Percentiles rank a stretch among this genome's conserved stretches.
phyloP scores from a whole-genome alignment of 805 yeast species.

The Saccharomycopsis olivae region DNA sequence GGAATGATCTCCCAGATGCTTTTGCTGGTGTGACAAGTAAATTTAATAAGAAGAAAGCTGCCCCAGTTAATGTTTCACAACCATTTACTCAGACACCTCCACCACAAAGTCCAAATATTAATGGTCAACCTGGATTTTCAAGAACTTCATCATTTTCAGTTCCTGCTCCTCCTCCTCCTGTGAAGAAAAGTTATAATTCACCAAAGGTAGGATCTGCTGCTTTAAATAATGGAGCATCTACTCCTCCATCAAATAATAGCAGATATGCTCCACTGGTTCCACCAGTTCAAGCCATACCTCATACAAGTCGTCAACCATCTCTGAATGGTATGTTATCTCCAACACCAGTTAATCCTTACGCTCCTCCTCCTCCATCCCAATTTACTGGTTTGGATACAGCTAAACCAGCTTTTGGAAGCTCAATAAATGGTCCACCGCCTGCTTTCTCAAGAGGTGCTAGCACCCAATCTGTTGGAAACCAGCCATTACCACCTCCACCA shows the following conservation, averaged over 20 bases:
- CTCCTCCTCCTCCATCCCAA: constrained; percentile 22
- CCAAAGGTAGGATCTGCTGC: constrained; percentile 12
- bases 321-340: constrained; percentile 16
- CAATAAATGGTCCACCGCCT: not conserved
- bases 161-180: constrained; percentile 20
- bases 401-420: not conserved
- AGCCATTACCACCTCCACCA: not conserved
- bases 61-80: constrained; percentile 25
- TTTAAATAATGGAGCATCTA: constrained; percentile 16
- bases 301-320: not conserved
- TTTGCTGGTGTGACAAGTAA: constrained; percentile 32
- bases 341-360: constrained; percentile 25
- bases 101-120: constrained; percentile 21
- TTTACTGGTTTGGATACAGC: constrained; percentile 14
- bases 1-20: constrained; percentile 59
- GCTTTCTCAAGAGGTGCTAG: not conserved
- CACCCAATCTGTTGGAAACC: too few relatives aligned
- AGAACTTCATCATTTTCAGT: constrained; percentile 28
- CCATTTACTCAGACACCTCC: constrained; percentile 19
- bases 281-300: not conserved
- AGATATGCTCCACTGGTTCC: constrained; percentile 23
- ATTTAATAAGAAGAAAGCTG: constrained; percentile 31
- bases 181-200: constrained; percentile 16
- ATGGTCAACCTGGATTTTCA: too few relatives aligned
- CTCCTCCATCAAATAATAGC: constrained; percentile 22